Conservation (phyloP, 1,284 basidiomycete species). For the Amylostereum areolatum region DNA sequence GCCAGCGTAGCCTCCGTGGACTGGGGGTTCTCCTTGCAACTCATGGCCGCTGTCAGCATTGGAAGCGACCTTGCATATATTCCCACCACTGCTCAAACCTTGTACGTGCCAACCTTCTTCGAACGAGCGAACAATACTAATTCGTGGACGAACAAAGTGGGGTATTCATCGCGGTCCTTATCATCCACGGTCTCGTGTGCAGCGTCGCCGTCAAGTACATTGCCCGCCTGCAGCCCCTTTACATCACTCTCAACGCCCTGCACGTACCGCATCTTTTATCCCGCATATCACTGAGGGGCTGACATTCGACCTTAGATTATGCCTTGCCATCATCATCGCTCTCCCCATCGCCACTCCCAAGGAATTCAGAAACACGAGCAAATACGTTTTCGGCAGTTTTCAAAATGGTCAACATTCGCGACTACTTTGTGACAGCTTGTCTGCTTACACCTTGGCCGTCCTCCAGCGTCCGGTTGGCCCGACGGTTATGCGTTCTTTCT, state of each 20-base stretch:
- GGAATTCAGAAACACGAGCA: conserved; percentile 53
- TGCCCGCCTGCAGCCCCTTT: conserved; percentile 25
- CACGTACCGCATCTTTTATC: conserved; percentile 3
- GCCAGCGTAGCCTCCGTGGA: conserved; percentile 34
- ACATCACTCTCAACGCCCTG: conserved; percentile 24
- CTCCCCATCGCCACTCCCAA: conserved; percentile 58
- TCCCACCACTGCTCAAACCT: conserved; percentile 24
- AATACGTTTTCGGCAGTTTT: conserved; percentile 53
- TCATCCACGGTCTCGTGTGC: conserved; percentile 31
- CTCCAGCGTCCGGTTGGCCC: conserved; percentile 35
- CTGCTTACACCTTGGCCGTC: background rate
- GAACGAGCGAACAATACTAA: background rate
- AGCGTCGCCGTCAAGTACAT: conserved; percentile 34
- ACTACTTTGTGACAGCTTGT: background rate
- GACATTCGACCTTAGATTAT: conserved; percentile 33
- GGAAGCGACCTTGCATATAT: conserved; percentile 23
- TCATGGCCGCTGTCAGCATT: conserved; percentile 20
- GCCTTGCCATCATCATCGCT: conserved; percentile 61
- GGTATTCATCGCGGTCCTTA: conserved; percentile 24
- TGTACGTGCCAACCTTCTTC: conserved; percentile 17
- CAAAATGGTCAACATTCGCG: conserved; percentile 19
- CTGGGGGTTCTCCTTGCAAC: conserved; percentile 36
- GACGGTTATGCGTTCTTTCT: background rate
- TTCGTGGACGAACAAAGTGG: conserved; percentile 17
- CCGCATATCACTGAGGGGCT: background rate